Percentiles rank a stretch among this genome's conserved stretches.
phyloP scores from a whole-genome alignment of 306 rosid species.

The Fragaria vesca region DNA sequence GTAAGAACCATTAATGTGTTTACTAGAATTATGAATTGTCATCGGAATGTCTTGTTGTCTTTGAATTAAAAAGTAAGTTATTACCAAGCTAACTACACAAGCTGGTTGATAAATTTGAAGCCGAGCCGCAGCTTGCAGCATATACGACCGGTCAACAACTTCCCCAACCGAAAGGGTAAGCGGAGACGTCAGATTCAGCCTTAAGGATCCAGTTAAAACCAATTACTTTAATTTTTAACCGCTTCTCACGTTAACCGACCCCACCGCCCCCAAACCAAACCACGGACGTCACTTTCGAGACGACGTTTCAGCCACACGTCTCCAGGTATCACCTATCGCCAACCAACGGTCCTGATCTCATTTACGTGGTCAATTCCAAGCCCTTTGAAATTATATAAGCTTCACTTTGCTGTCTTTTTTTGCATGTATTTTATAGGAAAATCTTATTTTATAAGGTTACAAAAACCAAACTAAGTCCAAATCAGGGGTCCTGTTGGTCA shows the following conservation, averaged over 20 bases:
- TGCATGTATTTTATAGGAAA: not conserved
- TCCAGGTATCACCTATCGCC: constrained; percentile 16
- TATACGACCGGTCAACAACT: not conserved
- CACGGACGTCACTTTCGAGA: constrained; percentile 1
- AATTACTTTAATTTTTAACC: not conserved
- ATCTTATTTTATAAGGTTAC: not conserved
- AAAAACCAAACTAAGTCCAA: not conserved
- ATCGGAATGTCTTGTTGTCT: not conserved
- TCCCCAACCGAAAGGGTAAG: constrained; percentile 14
- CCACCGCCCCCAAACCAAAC: constrained; percentile 20
- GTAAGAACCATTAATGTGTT: constrained; percentile 10
- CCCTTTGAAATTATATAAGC: not conserved
- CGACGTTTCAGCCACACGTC: not conserved
- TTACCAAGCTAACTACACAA: no score
- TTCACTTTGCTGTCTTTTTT: not conserved
- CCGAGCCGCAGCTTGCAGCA: constrained; percentile 16
- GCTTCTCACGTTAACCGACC: not conserved
- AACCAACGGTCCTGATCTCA: constrained; percentile 11
- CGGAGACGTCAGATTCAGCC: not conserved
- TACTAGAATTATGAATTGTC: not conserved
- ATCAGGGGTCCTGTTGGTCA: not conserved
- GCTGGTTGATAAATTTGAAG: not conserved
- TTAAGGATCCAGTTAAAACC: not conserved
- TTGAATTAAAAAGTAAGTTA: not conserved
- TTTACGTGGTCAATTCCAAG: constrained; percentile 32